Evolutionary conservation across 2,329 filamentous ascomycete species (phyloP).

Genomic region (Aspergillus novoparasiticus): DNA sequence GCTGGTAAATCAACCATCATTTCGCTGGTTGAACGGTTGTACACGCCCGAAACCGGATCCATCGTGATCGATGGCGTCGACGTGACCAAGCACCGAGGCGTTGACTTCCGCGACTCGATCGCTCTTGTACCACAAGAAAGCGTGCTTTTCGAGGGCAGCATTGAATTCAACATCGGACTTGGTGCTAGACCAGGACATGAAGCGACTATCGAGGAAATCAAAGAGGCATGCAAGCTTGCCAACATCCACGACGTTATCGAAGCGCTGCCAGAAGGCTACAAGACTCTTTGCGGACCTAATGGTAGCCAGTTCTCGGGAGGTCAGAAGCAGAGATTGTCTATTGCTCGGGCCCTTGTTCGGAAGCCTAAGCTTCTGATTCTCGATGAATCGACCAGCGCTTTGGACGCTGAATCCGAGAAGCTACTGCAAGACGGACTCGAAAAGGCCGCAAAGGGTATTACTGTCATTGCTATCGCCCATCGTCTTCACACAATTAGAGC

Average conservation of each 20-base stretch:
- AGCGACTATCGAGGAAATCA: constrained; percentile 62
- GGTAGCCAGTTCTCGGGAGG: constrained; percentile 60
- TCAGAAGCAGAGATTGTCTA: constrained; percentile 61
- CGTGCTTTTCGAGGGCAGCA: constrained; percentile 51
- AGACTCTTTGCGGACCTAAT: constrained; percentile 61
- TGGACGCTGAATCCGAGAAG: constrained; percentile 58
- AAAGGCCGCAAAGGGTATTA: constrained; percentile 38
- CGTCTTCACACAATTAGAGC: constrained; percentile 59
- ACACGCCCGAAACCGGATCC: constrained; percentile 52
- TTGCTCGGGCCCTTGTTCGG: constrained; percentile 60
- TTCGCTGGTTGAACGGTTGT: constrained; percentile 58
- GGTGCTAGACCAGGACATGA: constrained; percentile 55
- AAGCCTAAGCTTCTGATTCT: constrained; percentile 60
- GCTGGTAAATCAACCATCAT: constrained; percentile 70
- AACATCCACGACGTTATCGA: constrained; percentile 72
- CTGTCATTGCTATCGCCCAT: constrained; percentile 47
- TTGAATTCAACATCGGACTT: constrained; percentile 50
- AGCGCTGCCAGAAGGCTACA: constrained; percentile 65
- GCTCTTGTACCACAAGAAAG: constrained; percentile 53
- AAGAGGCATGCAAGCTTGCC: constrained; percentile 67
- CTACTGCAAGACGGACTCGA: constrained; percentile 48
- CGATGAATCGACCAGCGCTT: constrained; percentile 62
- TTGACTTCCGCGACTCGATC: constrained; percentile 48
- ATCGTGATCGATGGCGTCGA: constrained; percentile 57
- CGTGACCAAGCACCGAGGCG: constrained; percentile 41